Evolutionary conservation across 768 basidiomycete species (phyloP), one percentile per base, ranked within the genome.

Genomic region (Suillus variegatus): DNA sequence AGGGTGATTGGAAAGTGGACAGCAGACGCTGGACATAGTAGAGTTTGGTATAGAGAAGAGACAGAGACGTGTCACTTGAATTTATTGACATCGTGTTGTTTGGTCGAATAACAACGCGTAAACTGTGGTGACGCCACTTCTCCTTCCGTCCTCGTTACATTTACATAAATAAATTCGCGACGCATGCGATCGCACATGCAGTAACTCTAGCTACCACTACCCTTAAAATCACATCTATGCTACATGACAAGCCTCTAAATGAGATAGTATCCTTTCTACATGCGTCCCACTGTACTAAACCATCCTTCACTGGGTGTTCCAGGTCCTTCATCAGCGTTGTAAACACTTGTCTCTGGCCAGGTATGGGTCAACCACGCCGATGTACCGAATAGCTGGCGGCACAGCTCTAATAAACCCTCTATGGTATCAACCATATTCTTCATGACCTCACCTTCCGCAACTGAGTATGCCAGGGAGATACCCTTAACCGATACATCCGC

Each of bases 371-470:
- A 68, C 83, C 83, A 84, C 35, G 78, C 71, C 6, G 80, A 78
- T 10, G 80, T 81, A 2, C 84, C 82, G 66, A 85, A 83, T 28
- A 84, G 67, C 51, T 78, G 72, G 2, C 82, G 78, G 35, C 78
- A 76, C 8, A 81, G 64, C 35, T 80, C 76, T 28, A 82, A 69
- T 32, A 84, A 68, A 51, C 77, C 75, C 63, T 85, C 82, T 9
- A 84, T 71, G 10, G 80, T 75, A 44, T 79, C 77, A 32, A 84
- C 81, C 66, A 84, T 65, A 51, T 81, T 74, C 46, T 75, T 72
- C 73, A 82, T 65, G 38, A 80, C 74, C 62, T 82, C 80, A 28
- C 76, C 76, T 67, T 84, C 84, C 18, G 83, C 82, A 65, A 80
- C 76, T 9, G 78, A 77, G 66, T 82, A 82, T 25, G 80, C 74